These are phyloP conservation scores for Boletus barrowsii DNA, from an alignment of 768 basidiomycete genomes.

Conservation along the genomic window DNA sequence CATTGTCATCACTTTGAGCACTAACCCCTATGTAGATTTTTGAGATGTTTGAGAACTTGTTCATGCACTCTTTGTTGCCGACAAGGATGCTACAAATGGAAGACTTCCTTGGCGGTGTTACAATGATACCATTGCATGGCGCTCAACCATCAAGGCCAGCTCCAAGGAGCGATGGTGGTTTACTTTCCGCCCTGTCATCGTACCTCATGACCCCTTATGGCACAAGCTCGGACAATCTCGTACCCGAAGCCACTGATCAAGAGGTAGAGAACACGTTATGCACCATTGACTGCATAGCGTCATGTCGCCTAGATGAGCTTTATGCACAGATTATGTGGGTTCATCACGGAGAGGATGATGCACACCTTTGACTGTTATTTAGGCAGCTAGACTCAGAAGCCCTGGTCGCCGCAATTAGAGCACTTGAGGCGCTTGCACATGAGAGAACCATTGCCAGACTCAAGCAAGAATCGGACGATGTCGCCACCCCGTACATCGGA, in stretches of 20 bases:
- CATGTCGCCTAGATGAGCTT: constrained; percentile 90
- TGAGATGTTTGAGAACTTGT: constrained; percentile 97
- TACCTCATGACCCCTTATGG: constrained; percentile 96
- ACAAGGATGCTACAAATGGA: constrained; percentile 94
- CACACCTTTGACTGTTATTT: constrained; percentile 11
- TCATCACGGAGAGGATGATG: background rate
- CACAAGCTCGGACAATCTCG: constrained; percentile 65
- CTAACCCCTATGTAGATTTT: constrained; percentile 63
- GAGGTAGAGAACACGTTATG: constrained; percentile 94
- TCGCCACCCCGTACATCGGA: constrained; percentile 32
- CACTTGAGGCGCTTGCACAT: constrained; percentile 87
- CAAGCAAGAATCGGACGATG: constrained; percentile 67
- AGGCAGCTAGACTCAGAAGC: constrained; percentile 81
- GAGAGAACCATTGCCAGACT: constrained; percentile 80
- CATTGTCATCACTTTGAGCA: background rate
- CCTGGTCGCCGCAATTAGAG: constrained; percentile 78
- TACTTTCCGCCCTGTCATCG: constrained; percentile 90
- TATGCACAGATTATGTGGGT: constrained; percentile 91
- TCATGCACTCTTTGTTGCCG: constrained; percentile 90
- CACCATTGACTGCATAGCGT: constrained; percentile 91
- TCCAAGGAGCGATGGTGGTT: constrained; percentile 77
- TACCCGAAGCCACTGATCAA: constrained; percentile 83
- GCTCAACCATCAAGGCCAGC: constrained; percentile 61
- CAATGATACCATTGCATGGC: constrained; percentile 86
- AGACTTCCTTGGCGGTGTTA: constrained; percentile 93